Evolutionary conservation across 805 yeast genomes (phyloP), one percentile per base, ranked within the genome.

Genomic region (Hanseniaspora occidentalis): DNA sequence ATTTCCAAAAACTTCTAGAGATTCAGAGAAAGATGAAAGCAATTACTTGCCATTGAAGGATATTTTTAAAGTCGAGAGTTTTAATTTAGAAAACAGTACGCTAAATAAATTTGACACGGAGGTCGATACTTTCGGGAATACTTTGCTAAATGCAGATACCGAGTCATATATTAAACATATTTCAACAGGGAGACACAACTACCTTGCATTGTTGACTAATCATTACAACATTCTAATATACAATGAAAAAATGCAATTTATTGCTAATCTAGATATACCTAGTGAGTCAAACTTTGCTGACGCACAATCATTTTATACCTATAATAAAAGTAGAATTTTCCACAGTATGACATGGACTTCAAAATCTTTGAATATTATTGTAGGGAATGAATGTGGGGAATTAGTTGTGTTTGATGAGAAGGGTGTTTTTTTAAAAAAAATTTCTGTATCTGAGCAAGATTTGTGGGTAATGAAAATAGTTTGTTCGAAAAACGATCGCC

Each of bases 271-370:
- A 2, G 62, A 58, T 36, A 47, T 50, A 29, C 42, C 44, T 2
- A 11, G 5, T 5, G 6, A 39, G 27, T 1, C 36, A 33, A 27
- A 23, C 36, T 7, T 13, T 51, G 4, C 34, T 10, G 33, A 29
- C 18, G 33, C 16, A 16, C 18, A n/a, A n/a, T n/a, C 18, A 4
- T 18, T n/a, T 5, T 29, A n/a, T 18, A 29, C 8, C 18, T 29
- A n/a, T 8, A 29, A 29, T 14, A 29, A 41, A 14, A 26, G 41
- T 10, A 50, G 62, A 37, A 35, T 49, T 2, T 58, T 54, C 35
- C 60, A 58, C 39, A 47, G 51, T 8, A 24, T 56, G 10, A 51
- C 47, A 37, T 58, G 61, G 61, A 47, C 49, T 25, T 49, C 52
- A 7, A 41, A 43, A 16, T 33, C n/a, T 4, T 18, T 17, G 9